Evolutionary conservation across 495 filamentous ascomycete species (phyloP).

Genomic region (Hypoxylon perforatum): DNA sequence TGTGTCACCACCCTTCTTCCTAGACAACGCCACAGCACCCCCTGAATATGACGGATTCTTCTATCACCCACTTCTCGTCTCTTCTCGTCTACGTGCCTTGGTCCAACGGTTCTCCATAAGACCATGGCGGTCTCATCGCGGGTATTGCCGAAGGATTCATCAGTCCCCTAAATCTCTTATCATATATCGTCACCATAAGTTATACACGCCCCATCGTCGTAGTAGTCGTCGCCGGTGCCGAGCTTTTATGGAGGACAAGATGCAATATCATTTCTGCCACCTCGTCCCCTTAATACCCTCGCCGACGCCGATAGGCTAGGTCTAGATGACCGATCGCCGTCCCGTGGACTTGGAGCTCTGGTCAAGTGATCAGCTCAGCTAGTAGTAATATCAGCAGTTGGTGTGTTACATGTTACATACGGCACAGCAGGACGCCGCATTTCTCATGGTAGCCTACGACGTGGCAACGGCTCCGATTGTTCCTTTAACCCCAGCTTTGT

Average conservation of each 20-base stretch:
- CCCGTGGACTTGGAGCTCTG: too few relatives aligned
- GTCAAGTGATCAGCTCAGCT: too few relatives aligned
- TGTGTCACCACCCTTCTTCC: slow-evolving; percentile 4
- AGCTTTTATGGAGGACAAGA: too few relatives aligned
- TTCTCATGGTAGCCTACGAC: not conserved
- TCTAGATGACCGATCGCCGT: too few relatives aligned
- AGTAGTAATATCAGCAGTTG: not conserved
- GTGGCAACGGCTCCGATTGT: not conserved
- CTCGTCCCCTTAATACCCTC: not conserved
- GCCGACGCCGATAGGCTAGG: too few relatives aligned
- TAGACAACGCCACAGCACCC: not conserved
- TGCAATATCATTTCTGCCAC: not conserved
- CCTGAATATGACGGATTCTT: not conserved
- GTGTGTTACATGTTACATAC: slow-evolving; percentile 20
- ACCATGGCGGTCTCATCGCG: not conserved
- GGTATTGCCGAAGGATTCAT: too few relatives aligned
- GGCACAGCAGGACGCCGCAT: slow-evolving; percentile 17
- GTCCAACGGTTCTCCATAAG: not conserved
- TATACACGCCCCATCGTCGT: too few relatives aligned
- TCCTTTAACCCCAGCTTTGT: not conserved
- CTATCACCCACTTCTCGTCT: not conserved
- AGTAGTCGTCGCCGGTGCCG: too few relatives aligned
- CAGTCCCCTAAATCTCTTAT: too few relatives aligned
- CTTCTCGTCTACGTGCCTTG: not conserved
- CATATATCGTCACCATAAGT: too few relatives aligned